Conservation (phyloP, 192 early-diverging fungal species). For the Pecoramyces ruminantium region DNA sequence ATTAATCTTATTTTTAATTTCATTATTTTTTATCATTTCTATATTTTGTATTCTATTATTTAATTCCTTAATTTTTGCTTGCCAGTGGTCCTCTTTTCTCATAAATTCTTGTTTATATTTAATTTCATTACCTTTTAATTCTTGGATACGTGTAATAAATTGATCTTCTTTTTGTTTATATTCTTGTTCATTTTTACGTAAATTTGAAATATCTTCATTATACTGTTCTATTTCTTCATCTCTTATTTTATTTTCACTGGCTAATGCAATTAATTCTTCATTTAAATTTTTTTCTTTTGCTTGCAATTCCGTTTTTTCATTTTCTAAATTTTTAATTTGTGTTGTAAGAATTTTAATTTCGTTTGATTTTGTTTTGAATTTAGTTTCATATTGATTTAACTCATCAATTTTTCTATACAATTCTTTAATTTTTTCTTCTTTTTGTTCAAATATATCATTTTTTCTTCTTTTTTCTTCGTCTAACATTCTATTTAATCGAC, state of each 20-base stretch:
- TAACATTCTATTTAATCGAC: neutral
- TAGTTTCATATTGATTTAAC: neutral
- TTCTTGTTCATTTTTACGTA: neutral
- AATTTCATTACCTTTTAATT: neutral
- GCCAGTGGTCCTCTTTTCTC: neutral
- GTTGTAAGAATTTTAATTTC: neutral
- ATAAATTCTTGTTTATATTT: neutral
- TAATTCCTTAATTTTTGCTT: neutral
- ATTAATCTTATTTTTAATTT: neutral
- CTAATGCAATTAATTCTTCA: neutral
- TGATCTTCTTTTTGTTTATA: neutral
- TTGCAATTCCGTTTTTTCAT: neutral
- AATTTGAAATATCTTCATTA: neutral
- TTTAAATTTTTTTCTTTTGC: neutral
- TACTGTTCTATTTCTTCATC: neutral
- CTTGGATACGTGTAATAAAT: neutral
- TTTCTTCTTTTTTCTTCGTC: neutral
- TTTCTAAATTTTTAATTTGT: neutral
- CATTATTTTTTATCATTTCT: neutral
- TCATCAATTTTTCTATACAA: neutral
- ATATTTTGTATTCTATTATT: neutral
- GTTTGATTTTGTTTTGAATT: neutral
- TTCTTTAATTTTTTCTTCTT: neutral
- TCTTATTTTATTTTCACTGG: neutral
- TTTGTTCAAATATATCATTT: neutral